Base-by-base conservation (phyloP, 2,329 filamentous ascomycete species). In the Fragosphaeria purpurea region DNA sequence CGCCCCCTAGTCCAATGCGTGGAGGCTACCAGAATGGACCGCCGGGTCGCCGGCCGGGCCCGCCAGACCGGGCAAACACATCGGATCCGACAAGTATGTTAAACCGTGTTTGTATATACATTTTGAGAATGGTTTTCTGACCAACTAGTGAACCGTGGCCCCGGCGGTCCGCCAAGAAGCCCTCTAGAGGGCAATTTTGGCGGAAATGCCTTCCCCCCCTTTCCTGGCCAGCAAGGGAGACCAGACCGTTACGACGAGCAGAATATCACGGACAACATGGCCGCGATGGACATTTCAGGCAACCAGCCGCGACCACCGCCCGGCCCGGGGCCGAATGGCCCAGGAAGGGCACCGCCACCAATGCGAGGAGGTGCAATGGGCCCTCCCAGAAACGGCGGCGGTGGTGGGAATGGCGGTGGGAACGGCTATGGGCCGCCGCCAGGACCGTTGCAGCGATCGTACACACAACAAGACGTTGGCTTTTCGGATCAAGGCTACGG, bases 61-160 rank as follows among this genome's bases (percentile, higher is more conserved):
- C 67, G 12, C 62, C 63, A 50, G 67, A 68, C 31, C 62, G 69
- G 38, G 59, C 63, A 22, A 60, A 59, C 7, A 63, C 66, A 35
- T 65, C 69, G 4, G 73, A 76, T 53, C 69, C 67, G n/a, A 53
- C 59, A 53, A 62, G 70, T 73, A 58, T 63, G 70, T 61, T 22
- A 11, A 22, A 22, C 22, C 22, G 22, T 22, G 22, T 22, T 22
- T 22, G 22, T 3, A 22, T 22, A 22, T 22, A 22, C 22, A 22
- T 22, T 22, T 22, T 22, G 22, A 22, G 22, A 22, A 22, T 22
- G 22, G 22, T 22, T 6, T 31, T 34, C 39, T 51, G 41, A 51
- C 47, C 39, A 5, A 7, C 6, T 48, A 56, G 58, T 55, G 54
- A 56, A 53, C 51, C 57, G 57, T 38, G 61, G 62, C 47, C 63